Percentiles rank a stretch among this genome's conserved stretches.
Evolutionary conservation across 352 stramenopile species (phyloP).

Genomic region (Globisporangium emineosum): DNA sequence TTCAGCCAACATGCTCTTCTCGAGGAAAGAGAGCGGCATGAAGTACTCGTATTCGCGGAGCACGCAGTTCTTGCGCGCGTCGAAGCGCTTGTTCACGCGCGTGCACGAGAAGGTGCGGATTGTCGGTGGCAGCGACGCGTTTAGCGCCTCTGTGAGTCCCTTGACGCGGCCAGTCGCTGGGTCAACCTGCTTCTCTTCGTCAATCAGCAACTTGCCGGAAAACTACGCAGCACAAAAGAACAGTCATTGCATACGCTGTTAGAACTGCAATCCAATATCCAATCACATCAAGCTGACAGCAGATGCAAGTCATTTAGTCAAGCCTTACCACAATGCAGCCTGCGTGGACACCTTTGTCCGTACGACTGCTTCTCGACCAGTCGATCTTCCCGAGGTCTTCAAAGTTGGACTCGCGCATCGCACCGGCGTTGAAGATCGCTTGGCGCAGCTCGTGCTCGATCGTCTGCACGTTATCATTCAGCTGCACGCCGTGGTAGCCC

Average conservation of each 20-base stretch:
- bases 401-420: conserved; percentile 88
- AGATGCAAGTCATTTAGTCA: background rate
- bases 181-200: conserved; percentile 69
- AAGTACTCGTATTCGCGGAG: conserved; percentile 92
- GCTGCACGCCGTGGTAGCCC: conserved; percentile 74
- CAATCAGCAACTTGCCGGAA: conserved; percentile 84
- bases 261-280: background rate
- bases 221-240: conserved; percentile 63
- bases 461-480: conserved; percentile 77
- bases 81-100: conserved; percentile 88
- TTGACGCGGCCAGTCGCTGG: conserved; percentile 46
- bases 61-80: conserved; percentile 83
- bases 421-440: conserved; percentile 75
- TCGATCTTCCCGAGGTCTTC: conserved; percentile 87
- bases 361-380: conserved; percentile 87
- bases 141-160: conserved; percentile 66
- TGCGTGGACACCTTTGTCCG: conserved; percentile 91
- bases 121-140: conserved; percentile 67
- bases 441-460: conserved; percentile 82
- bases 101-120: conserved; percentile 88
- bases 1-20: conserved; percentile 34
- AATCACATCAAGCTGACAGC: background rate
- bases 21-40: conserved; percentile 76
- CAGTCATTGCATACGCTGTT: background rate
- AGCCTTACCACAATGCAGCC: conserved; percentile 76